Conservation (phyloP, 208 protist genomes). For the Polymyxa betae region DNA sequence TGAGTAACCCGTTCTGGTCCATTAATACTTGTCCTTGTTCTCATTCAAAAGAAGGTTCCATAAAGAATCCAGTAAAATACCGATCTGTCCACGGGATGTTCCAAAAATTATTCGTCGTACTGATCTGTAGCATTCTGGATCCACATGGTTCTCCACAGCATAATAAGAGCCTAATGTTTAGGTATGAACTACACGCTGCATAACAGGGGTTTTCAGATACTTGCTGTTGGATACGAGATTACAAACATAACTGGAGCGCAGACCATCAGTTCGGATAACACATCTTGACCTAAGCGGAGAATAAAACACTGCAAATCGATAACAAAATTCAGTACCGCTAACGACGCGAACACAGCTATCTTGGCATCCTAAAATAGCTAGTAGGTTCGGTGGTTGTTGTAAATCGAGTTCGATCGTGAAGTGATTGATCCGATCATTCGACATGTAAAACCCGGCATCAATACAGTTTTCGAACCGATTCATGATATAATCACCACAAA, state of each 20-base stretch:
- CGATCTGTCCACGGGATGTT: conserved; percentile 20
- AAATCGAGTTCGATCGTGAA: conserved; percentile 15
- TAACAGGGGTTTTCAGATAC: background rate
- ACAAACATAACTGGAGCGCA: background rate
- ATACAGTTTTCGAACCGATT: conserved; percentile 46
- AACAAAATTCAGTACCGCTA: background rate
- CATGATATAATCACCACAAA: background rate
- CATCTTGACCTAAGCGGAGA: background rate
- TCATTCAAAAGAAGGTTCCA: background rate
- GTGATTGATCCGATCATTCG: background rate
- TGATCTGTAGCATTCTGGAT: background rate
- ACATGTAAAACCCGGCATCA: background rate
- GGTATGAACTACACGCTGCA: background rate
- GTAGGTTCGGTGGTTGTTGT: background rate
- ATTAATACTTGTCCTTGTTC: background rate
- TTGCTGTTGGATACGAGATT: background rate
- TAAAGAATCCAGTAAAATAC: background rate
- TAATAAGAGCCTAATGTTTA: background rate
- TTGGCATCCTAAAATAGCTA: background rate
- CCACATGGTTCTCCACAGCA: background rate
- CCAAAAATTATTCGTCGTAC: conserved; percentile 18
- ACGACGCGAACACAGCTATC: conserved; percentile 24
- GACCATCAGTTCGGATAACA: background rate
- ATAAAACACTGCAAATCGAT: background rate
- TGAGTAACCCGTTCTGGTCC: background rate